Conservation (phyloP, 1,284 basidiomycete species). For the Marasmius sp. region DNA sequence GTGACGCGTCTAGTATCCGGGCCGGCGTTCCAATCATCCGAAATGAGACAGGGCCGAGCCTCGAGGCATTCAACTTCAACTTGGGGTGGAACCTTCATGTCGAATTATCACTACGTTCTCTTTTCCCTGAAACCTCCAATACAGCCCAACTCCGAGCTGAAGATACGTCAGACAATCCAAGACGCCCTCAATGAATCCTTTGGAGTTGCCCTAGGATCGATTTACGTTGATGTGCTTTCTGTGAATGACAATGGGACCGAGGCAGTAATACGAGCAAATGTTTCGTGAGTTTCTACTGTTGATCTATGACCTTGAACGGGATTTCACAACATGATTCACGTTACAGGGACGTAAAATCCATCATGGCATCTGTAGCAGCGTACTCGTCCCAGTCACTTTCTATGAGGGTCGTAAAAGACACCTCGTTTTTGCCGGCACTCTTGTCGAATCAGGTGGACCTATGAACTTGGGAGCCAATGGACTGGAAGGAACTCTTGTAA, state of each 20-base stretch:
- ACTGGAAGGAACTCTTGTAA: too few relatives aligned
- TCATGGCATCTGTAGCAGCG: constrained; percentile 5
- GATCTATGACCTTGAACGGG: neutral
- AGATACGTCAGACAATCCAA: constrained; percentile 9
- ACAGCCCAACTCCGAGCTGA: neutral
- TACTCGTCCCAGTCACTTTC: neutral
- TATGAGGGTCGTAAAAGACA: constrained; percentile 8
- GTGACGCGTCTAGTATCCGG: too few relatives aligned
- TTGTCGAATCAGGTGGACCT: neutral
- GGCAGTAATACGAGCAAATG: constrained; percentile 5
- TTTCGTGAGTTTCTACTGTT: neutral
- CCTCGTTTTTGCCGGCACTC: constrained; percentile 6
- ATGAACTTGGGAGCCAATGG: neutral
- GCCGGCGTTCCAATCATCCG: too few relatives aligned
- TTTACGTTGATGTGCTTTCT: constrained; percentile 10
- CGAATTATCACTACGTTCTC: neutral
- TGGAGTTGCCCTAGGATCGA: constrained; percentile 4
- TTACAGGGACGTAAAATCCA: constrained; percentile 4
- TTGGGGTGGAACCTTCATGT: neutral
- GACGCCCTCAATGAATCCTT: constrained; percentile 6
- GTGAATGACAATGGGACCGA: constrained; percentile 5
- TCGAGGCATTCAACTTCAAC: too few relatives aligned
- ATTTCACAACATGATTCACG: neutral
- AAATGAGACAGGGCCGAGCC: too few relatives aligned
- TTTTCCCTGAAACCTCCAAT: neutral